A percentile compares a stretch with the other conserved stretches of the same genome.
phyloP scores from a whole-genome alignment of 495 filamentous ascomycete genomes.

The Xylaria acuta region DNA sequence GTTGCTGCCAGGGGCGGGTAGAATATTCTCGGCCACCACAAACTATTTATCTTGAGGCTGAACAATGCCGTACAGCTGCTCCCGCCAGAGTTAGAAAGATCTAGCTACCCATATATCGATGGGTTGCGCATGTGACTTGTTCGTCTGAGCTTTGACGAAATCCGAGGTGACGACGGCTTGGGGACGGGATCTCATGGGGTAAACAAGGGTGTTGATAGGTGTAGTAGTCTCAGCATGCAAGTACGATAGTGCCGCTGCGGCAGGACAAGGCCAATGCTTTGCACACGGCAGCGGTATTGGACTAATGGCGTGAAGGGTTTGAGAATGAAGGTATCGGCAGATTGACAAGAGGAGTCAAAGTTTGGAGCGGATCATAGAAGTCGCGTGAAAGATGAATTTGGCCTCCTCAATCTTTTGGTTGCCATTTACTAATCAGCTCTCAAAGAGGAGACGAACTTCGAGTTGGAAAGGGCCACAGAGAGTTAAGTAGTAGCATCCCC shows the following conservation, averaged over 20 bases:
- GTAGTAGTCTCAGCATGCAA: conserved; percentile 14
- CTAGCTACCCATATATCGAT: neutral
- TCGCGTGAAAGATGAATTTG: neutral
- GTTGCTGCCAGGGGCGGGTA: neutral
- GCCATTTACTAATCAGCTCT: neutral
- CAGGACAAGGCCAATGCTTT: neutral
- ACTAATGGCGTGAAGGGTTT: conserved; percentile 2
- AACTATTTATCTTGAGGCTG: conserved; percentile 11
- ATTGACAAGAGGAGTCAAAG: neutral
- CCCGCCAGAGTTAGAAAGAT: neutral
- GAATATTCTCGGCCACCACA: neutral
- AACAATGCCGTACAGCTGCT: neutral
- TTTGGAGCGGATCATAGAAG: neutral
- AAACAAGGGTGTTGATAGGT: conserved; percentile 11
- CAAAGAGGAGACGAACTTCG: neutral
- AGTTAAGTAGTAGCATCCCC: conserved; percentile 5
- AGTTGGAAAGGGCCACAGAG: neutral
- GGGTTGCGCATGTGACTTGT: conserved; percentile 2
- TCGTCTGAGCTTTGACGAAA: conserved; percentile 5
- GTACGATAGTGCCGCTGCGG: neutral
- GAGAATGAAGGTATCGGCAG: neutral
- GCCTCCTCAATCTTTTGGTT: neutral
- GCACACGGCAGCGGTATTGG: neutral
- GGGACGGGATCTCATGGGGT: conserved; percentile 14
- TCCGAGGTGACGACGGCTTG: neutral